These are phyloP conservation scores for Fusarium marasasianum DNA, from an alignment of 2,329 filamentous ascomycete genomes.

Conservation along the genomic window DNA sequence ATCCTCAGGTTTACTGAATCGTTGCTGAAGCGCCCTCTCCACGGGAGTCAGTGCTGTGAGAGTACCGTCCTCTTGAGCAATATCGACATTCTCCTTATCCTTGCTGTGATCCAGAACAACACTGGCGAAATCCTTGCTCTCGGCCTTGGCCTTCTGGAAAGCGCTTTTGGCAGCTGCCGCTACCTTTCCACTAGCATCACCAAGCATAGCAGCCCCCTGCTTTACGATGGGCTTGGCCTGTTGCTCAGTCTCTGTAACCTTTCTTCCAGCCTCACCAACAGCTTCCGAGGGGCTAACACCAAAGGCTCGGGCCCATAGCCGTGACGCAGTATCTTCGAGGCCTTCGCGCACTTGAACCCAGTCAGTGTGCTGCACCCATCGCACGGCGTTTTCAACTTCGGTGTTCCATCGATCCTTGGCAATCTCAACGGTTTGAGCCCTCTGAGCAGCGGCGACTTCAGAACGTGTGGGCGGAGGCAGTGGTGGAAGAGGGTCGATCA, in stretches of 20 bases:
- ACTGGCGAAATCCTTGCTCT: conserved; percentile 38
- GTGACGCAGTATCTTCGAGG: conserved; percentile 59
- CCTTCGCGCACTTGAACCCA: conserved; percentile 71
- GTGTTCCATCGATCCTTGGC: conserved; percentile 83
- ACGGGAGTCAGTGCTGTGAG: conserved; percentile 49
- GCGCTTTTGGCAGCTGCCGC: conserved; percentile 51
- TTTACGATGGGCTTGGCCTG: conserved; percentile 47
- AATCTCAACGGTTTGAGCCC: conserved; percentile 68
- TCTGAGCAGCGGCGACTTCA: conserved; percentile 61
- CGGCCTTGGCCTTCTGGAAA: conserved; percentile 44
- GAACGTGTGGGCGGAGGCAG: conserved; percentile 60
- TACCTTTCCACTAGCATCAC: conserved; percentile 36
- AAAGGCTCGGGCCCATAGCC: conserved; percentile 55
- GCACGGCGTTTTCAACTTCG: conserved; percentile 73
- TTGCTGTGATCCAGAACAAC: conserved; percentile 39
- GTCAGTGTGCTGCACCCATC: conserved; percentile 72
- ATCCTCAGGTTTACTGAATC: conserved; percentile 57
- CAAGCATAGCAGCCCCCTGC: conserved; percentile 44
- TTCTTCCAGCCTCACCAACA: conserved; percentile 41
- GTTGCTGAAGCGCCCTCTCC: conserved; percentile 61
- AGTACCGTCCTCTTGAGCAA: conserved; percentile 50
- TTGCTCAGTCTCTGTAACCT: conserved; percentile 46
- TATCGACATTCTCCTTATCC: conserved; percentile 48
- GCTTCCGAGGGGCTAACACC: conserved; percentile 49
- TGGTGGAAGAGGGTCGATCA: conserved; percentile 60